These are phyloP conservation scores for Bacidia rubella DNA, from an alignment of 495 filamentous ascomycete genomes.

Conservation along the genomic window DNA sequence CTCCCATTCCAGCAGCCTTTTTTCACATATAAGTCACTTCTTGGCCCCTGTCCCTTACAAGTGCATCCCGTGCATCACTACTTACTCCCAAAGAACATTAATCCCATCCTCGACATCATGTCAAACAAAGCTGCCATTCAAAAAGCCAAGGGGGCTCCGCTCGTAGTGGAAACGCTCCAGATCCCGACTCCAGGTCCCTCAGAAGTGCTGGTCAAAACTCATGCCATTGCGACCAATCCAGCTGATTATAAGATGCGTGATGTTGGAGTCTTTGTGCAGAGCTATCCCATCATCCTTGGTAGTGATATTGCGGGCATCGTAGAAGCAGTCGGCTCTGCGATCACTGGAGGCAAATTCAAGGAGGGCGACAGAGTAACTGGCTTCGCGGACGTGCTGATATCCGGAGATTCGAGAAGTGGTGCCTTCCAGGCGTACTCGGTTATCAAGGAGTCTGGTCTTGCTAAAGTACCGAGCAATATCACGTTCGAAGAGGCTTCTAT, in stretches of 20 bases:
- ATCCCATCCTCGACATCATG: slow-evolving; percentile 6
- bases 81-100: background rate
- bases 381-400: slow-evolving; percentile 12
- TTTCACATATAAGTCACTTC: no score
- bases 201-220: slow-evolving; percentile 27
- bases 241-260: slow-evolving; percentile 28
- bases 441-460: slow-evolving; percentile 18
- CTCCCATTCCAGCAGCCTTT: no score
- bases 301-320: slow-evolving; percentile 32
- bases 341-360: slow-evolving; percentile 25
- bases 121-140: slow-evolving; percentile 17
- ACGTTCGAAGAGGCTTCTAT: slow-evolving; percentile 30
- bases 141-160: slow-evolving; percentile 9
- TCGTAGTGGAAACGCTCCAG: slow-evolving; percentile 11
- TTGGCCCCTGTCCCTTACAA: no score
- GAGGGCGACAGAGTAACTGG: slow-evolving; percentile 32
- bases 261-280: slow-evolving; percentile 7
- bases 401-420: slow-evolving; percentile 16
- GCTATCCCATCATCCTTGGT: slow-evolving; percentile 30
- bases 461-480: slow-evolving; percentile 27
- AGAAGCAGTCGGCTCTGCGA: slow-evolving; percentile 26
- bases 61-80: no score
- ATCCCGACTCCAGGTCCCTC: slow-evolving; percentile 23
- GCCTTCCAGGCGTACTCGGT: slow-evolving; percentile 25
- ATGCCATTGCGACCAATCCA: slow-evolving; percentile 24